Evolutionary conservation across 495 filamentous ascomycete species (phyloP), one percentile per base, ranked within the genome.

Genomic region (Aspergillus olivimuriae): DNA sequence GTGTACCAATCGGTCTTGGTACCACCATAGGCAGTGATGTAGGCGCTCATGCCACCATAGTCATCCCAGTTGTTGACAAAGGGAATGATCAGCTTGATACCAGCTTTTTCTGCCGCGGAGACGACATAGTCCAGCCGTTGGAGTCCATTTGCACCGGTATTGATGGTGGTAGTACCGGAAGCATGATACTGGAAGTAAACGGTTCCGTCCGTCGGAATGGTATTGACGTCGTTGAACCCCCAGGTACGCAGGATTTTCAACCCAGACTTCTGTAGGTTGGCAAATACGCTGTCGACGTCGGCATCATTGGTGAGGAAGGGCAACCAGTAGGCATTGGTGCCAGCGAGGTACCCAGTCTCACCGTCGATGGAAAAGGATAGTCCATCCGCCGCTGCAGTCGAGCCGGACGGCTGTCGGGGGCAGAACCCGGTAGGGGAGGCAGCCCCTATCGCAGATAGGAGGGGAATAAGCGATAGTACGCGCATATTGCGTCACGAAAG

Each of bases 271-370:
- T 66, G 43, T 35, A 65, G 28, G 43, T 76, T 62, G 10, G 74
- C 51, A 22, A 80, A 62, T 8, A 69, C 69, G 4, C 69, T 58
- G 45, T 84, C 77, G 9, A 83, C 74, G 53, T 86, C 81, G 10
- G 56, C 60, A 46, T 76, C 68, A 52, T 76, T 77, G 14, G 66
- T 73, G 16, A 86, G 71, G 63, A 86, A 85, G 17, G 72, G 65
- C 43, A 86, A 73, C 82, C 81, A 89, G 68, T 86, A 88, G 39
- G 75, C 64, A 58, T 89, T 88, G 4, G 78, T 82, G n/a, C 84
- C 84, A 1, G 80, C 76, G 52, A 72, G 83, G 59, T 82, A 78
- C 39, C 69, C 66, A 7, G 73, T 78, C 46, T 75, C 55, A 8
- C 79, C 80, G 55, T 83, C 77, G 49, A 85, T 78, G 33, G 65